A percentile compares a stretch with the other conserved stretches of the same genome.
Conservation (phyloP, 768 basidiomycete genomes). For the Gloeostereum incarnatum region DNA sequence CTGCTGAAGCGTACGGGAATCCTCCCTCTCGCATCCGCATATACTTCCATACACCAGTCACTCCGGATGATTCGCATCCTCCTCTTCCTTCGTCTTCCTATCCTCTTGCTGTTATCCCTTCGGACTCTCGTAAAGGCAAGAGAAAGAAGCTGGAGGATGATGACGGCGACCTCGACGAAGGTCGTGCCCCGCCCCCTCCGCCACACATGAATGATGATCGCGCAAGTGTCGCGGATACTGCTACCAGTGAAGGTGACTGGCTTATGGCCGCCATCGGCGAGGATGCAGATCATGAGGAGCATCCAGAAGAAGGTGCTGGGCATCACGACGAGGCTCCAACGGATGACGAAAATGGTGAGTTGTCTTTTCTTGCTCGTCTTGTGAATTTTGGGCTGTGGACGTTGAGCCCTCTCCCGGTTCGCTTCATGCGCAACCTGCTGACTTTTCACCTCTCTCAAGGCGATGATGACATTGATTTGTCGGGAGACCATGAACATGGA, state of each 20-base stretch:
- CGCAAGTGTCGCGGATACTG: slow-evolving; percentile 53
- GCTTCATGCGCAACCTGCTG: slow-evolving; percentile 51
- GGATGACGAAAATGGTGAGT: slow-evolving; percentile 42
- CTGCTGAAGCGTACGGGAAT: slow-evolving; percentile 16
- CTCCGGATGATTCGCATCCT: slow-evolving; percentile 70
- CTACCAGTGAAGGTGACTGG: slow-evolving; percentile 75
- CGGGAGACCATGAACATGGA: too few species aligned
- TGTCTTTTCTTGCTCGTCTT: slow-evolving; percentile 21
- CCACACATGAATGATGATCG: slow-evolving; percentile 51
- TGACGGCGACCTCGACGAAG: slow-evolving; percentile 72
- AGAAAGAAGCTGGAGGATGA: slow-evolving; percentile 87
- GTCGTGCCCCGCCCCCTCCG: slow-evolving; percentile 58
- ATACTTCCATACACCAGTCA: slow-evolving; percentile 87
- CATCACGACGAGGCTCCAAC: slow-evolving; percentile 29
- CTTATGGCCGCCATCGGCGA: slow-evolving; percentile 82
- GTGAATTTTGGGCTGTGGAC: slow-evolving; percentile 31
- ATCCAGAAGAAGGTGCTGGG: slow-evolving; percentile 25
- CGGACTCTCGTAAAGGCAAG: slow-evolving; percentile 71
- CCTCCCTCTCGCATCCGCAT: slow-evolving; percentile 78
- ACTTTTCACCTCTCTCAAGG: slow-evolving; percentile 51
- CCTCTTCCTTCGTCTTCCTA: slow-evolving; percentile 55
- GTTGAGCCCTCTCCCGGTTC: slow-evolving; percentile 32
- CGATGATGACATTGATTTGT: slow-evolving; percentile 27
- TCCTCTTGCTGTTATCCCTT: slow-evolving; percentile 35
- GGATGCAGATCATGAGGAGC: slow-evolving; percentile 28